Evolutionary conservation across 257 asterid genomes (phyloP).

Genomic region (Handroanthus guayacan): DNA sequence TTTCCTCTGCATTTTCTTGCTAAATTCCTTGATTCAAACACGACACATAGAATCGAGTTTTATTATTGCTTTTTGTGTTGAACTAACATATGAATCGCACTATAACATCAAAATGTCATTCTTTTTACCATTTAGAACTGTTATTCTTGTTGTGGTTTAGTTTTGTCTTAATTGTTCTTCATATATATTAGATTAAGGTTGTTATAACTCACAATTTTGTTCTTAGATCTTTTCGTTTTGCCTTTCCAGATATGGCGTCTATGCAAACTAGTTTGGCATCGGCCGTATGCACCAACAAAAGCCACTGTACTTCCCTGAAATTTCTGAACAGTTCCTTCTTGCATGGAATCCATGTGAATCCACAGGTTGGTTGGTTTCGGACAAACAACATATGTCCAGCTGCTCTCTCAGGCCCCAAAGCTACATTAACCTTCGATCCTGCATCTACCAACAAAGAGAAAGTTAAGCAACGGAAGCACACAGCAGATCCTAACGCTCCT

Average conservation of each 20-base stretch:
- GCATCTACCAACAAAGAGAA: conserved; percentile 56
- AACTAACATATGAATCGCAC: background rate
- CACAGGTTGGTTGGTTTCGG: conserved; percentile 39
- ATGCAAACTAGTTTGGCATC: conserved; percentile 75
- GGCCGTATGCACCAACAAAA: conserved; percentile 64
- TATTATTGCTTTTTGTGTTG: background rate
- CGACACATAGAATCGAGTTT: background rate
- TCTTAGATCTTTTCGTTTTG: background rate
- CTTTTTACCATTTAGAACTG: background rate
- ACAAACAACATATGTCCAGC: conserved; percentile 45
- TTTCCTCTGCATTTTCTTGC: too few species aligned
- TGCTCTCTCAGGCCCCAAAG: conserved; percentile 52
- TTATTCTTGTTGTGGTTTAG: background rate
- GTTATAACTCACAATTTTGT: conserved; percentile 12
- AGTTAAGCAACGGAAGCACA: conserved; percentile 73
- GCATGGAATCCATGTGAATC: conserved; percentile 57
- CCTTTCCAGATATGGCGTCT: conserved; percentile 64
- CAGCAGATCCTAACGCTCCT: conserved; percentile 89
- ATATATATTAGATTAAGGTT: background rate
- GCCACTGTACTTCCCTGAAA: conserved; percentile 50
- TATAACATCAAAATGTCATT: background rate
- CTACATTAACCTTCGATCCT: conserved; percentile 83
- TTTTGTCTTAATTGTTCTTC: background rate
- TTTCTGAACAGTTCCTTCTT: conserved; percentile 56
- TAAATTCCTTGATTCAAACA: too few species aligned